Conservation (phyloP, 148 eudicot species). For the Limonium bicolor region DNA sequence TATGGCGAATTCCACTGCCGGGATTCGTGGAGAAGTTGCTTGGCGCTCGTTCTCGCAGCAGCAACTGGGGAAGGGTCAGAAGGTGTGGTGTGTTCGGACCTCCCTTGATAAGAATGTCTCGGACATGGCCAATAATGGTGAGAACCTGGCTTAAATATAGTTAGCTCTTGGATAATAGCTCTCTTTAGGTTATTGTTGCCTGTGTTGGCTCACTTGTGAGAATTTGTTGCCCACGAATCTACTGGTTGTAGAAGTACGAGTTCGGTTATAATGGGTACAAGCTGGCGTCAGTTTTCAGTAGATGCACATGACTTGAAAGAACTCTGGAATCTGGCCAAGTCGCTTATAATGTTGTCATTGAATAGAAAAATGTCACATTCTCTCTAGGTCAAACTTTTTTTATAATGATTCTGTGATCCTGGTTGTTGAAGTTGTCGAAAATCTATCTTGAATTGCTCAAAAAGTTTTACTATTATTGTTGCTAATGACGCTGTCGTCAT, state of each 20-base stretch:
- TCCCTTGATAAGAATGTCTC: constrained; percentile 72
- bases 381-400: too few species aligned
- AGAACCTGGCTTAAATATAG: neutral
- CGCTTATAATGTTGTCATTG: too few species aligned
- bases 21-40: constrained; percentile 4
- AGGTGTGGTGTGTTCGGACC: constrained; percentile 26
- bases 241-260: neutral
- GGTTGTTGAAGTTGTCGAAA: too few species aligned
- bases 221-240: neutral
- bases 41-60: constrained; percentile 5
- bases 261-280: constrained; percentile 1
- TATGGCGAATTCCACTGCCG: constrained; percentile 27
- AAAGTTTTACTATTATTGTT: too few species aligned
- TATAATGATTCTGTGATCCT: too few species aligned
- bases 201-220: neutral
- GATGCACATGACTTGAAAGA: too few species aligned
- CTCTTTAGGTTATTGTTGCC: neutral
- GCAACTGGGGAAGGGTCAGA: constrained; percentile 14
- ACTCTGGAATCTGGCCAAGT: too few species aligned
- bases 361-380: too few species aligned
- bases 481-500: too few species aligned
- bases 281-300: neutral
- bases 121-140: constrained; percentile 84
- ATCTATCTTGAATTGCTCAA: too few species aligned
- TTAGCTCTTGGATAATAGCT: neutral